Evolutionary conservation across 176 grass and related monocot species (phyloP), one percentile per base, ranked within the genome.

Genomic region (Areca catechu): DNA sequence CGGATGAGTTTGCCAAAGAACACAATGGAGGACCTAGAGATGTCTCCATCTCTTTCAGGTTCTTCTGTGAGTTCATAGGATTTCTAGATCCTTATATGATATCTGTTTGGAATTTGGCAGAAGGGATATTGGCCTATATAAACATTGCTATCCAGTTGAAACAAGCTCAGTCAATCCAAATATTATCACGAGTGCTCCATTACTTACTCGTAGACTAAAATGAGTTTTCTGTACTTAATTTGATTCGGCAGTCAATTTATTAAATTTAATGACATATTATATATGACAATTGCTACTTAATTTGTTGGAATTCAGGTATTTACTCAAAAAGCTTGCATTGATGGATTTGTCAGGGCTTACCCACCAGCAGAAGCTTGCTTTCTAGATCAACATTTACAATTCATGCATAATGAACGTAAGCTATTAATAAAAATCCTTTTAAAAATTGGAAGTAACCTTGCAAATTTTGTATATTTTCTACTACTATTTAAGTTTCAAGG

Each of bases 381-480:
- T 98, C 76, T 98, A 88, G 94, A 93, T 98, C 79, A 98, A 98
- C 76, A 49, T 85, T 76, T 93, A 98, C 70, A 93, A 98, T 9
- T 76, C 88, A 1, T 93, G 94, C 81, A 93, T 98, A 81, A 98
- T 93, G 94, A 98, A 98, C 73, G 93, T 98, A 80, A 88, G 85
- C 50, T 76, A 57, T 70, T 72, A 73, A 28, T 52, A 20, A 27
- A 37, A 43, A 43, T 43, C 34, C 7, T 43, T 43, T 12, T 2
- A 12, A 12, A 12, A 10, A 1, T 12, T 43, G 7, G 34, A 43
- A 43, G 34, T 12, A 43, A 43, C 34, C 6, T 29, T 29, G 27
- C 27, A 29, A 29, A 6, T 29, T 29, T 29, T 29, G 27, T 29
- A 6, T 29, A 6, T 6, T 29, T 29, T 29, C 34, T 12, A 12